A percentile compares a stretch with the other conserved stretches of the same genome.
These are phyloP conservation scores for Aeminium ludgeri DNA, from an alignment of 495 filamentous ascomycete species.

Conservation along the genomic window DNA sequence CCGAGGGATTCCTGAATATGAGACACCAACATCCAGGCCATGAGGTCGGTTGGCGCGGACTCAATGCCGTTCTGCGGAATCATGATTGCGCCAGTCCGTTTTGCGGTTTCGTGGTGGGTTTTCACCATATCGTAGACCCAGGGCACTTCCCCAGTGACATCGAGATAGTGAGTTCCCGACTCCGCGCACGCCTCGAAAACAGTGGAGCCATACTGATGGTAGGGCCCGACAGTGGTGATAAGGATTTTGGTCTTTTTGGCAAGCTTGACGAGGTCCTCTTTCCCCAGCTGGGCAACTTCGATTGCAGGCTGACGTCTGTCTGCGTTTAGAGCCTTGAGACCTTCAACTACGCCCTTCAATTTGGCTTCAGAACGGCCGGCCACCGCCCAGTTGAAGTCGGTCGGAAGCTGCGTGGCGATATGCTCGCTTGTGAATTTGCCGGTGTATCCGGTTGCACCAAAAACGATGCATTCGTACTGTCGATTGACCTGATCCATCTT, in stretches of 20 bases:
- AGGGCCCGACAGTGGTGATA: conserved; percentile 78
- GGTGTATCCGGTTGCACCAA: conserved; percentile 80
- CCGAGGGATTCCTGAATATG: conserved; percentile 43
- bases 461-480: conserved; percentile 67
- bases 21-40: conserved; percentile 52
- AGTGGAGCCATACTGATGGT: conserved; percentile 55
- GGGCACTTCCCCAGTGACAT: conserved; percentile 73
- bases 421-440: conserved; percentile 63
- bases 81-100: conserved; percentile 62
- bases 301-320: conserved; percentile 55
- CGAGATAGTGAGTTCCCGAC: conserved; percentile 80
- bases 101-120: conserved; percentile 61
- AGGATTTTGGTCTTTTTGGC: conserved; percentile 60
- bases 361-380: conserved; percentile 66
- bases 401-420: conserved; percentile 56
- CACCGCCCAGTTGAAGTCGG: conserved; percentile 74
- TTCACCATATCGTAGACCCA: conserved; percentile 66
- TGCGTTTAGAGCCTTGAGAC: conserved; percentile 47
- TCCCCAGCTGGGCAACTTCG: conserved; percentile 46
- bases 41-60: conserved; percentile 66
- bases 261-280: conserved; percentile 44
- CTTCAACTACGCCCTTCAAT: conserved; percentile 47
- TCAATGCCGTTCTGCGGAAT: conserved; percentile 79
- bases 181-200: conserved; percentile 80
- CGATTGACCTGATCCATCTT: conserved; percentile 29